phyloP scores from a whole-genome alignment of 371 early-diverging fungal genomes.

The Rhizoclosmatium hyalinum region DNA sequence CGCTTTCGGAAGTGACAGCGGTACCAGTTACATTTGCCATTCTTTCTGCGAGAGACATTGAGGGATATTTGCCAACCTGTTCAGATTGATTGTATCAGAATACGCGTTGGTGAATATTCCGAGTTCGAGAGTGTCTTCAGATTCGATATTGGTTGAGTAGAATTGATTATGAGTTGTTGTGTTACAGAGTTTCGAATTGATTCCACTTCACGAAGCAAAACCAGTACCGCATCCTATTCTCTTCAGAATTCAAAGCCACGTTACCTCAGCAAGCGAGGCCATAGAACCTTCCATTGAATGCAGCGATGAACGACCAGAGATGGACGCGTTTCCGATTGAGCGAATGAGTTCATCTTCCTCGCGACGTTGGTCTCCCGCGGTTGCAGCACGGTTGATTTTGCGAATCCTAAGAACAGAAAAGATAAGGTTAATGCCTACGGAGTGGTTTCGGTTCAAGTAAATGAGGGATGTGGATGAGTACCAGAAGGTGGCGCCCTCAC shows the following conservation, averaged over 20 bases:
- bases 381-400: constrained; percentile 25
- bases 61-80: constrained; percentile 30
- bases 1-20: constrained; percentile 53
- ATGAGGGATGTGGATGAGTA: neutral
- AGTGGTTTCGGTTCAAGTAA: neutral
- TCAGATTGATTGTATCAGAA: neutral
- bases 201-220: neutral
- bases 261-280: constrained; percentile 31
- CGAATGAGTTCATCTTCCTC: constrained; percentile 31
- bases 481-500: constrained; percentile 29
- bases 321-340: constrained; percentile 17
- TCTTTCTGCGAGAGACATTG: constrained; percentile 50
- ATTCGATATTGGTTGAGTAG: too few species aligned
- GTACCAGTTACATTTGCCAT: constrained; percentile 53
- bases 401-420: constrained; percentile 13
- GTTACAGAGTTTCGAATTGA: neutral
- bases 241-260: neutral
- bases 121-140: neutral
- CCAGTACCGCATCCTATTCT: neutral
- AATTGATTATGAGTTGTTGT: too few species aligned
- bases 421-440: neutral
- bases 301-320: constrained; percentile 25
- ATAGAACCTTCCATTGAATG: constrained; percentile 23
- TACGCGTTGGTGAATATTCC: neutral
- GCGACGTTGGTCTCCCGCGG: neutral